A percentile compares a stretch with the other conserved stretches of the same genome.
Conservation (phyloP, 805 yeast genomes). For the Diddensiella caesifluorescens region DNA sequence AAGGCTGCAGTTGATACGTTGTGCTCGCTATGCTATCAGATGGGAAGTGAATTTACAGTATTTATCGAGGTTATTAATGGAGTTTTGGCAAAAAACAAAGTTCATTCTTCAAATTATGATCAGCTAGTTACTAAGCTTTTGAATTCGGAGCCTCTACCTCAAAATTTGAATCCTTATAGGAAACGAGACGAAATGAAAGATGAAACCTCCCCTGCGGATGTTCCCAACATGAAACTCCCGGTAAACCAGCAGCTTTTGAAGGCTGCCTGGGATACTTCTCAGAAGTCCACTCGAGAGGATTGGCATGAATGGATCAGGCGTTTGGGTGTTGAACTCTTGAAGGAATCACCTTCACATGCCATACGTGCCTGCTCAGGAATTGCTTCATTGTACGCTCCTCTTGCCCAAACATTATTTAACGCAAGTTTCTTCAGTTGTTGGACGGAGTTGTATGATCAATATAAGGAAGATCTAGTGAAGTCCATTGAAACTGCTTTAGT, state of each 20-base stretch:
- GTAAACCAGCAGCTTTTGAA: conserved; percentile 59
- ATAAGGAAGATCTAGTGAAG: conserved; percentile 83
- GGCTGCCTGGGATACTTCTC: conserved; percentile 87
- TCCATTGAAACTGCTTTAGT: conserved; percentile 82
- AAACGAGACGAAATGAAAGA: conserved; percentile 45
- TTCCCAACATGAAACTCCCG: conserved; percentile 69
- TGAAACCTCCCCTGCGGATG: conserved; percentile 58
- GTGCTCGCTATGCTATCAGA: conserved; percentile 64
- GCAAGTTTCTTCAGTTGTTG: conserved; percentile 95
- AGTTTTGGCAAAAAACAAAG: conserved; percentile 49
- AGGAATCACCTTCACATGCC: conserved; percentile 92
- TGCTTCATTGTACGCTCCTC: conserved; percentile 80
- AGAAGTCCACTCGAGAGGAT: conserved; percentile 84
- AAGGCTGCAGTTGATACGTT: conserved; percentile 70
- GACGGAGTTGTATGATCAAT: conserved; percentile 83
- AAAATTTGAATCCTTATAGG: conserved; percentile 50
- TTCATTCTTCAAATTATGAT: conserved; percentile 72
- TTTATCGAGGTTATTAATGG: conserved; percentile 79
- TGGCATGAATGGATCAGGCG: conserved; percentile 98
- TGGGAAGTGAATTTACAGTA: conserved; percentile 78
- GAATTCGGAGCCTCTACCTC: conserved; percentile 82
- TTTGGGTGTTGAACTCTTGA: conserved; percentile 75
- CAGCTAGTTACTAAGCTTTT: conserved; percentile 71
- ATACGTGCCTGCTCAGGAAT: conserved; percentile 86
- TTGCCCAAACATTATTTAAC: conserved; percentile 87